These are phyloP conservation scores for Trichoderma asperelloides DNA, from an alignment of 495 filamentous ascomycete species.

Conservation along the genomic window DNA sequence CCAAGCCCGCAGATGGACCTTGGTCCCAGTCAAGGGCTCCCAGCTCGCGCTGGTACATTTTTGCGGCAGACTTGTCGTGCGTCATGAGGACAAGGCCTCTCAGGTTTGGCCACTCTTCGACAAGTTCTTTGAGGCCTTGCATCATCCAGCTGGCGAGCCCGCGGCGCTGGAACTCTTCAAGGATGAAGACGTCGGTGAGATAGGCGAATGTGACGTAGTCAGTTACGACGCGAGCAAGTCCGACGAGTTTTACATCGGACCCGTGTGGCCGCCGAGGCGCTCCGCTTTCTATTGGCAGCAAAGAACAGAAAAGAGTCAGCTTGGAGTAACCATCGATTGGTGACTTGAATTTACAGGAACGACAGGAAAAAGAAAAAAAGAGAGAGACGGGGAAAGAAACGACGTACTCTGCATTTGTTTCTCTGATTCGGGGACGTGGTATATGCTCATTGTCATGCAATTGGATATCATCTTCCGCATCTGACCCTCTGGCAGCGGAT, in stretches of 20 bases:
- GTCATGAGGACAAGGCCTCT: slow-evolving; percentile 48
- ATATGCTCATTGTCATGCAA: slow-evolving; percentile 48
- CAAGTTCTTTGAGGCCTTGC: slow-evolving; percentile 43
- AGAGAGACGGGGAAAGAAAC: neutral
- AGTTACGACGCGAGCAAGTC: slow-evolving; percentile 55
- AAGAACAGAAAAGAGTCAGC: neutral
- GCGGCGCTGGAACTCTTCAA: slow-evolving; percentile 44
- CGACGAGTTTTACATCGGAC: slow-evolving; percentile 32
- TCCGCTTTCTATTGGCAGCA: neutral
- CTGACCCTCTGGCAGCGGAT: slow-evolving; percentile 26
- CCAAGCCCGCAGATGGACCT: slow-evolving; percentile 13
- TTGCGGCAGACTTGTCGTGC: slow-evolving; percentile 21
- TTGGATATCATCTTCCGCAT: slow-evolving; percentile 40
- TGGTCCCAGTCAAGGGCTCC: slow-evolving; percentile 34
- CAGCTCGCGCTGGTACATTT: slow-evolving; percentile 39
- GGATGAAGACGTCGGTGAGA: slow-evolving; percentile 59
- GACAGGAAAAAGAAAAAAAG: slow-evolving; percentile 8
- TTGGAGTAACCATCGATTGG: neutral
- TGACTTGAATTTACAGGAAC: slow-evolving; percentile 9
- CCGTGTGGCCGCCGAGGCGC: slow-evolving; percentile 12
- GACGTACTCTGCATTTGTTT: slow-evolving; percentile 18
- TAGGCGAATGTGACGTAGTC: slow-evolving; percentile 59
- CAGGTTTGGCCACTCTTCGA: slow-evolving; percentile 47
- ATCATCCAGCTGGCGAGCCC: slow-evolving; percentile 59
- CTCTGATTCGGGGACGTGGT: slow-evolving; percentile 27